These are phyloP conservation scores for Quercus parvula DNA, from an alignment of 306 rosid genomes.

Conservation along the genomic window DNA sequence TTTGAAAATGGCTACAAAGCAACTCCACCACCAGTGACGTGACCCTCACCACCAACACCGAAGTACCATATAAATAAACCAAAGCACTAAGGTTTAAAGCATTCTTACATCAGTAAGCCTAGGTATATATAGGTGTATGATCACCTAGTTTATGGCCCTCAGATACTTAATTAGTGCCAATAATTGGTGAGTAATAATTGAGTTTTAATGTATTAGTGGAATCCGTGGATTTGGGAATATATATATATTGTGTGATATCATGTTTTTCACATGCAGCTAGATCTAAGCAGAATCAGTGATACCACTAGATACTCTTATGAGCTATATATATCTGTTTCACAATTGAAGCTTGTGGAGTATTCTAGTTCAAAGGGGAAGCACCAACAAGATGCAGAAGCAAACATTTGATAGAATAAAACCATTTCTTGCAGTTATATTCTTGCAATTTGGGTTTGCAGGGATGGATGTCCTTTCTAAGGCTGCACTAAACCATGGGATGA, in stretches of 20 bases:
- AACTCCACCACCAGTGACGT: conserved; percentile 24
- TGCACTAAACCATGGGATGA: conserved; percentile 87
- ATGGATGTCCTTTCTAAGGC: conserved; percentile 85
- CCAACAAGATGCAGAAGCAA: conserved; percentile 29
- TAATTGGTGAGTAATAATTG: conserved; percentile 16
- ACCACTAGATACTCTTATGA: not conserved
- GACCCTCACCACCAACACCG: conserved; percentile 32
- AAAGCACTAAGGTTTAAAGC: conserved; percentile 17
- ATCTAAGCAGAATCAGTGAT: conserved; percentile 14
- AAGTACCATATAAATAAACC: conserved; percentile 39
- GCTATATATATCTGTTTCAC: not conserved
- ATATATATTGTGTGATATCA: not conserved
- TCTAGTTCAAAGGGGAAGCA: not conserved
- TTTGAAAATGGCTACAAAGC: conserved; percentile 23
- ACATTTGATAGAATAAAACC: conserved; percentile 52
- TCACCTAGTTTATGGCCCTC: too few relatives aligned
- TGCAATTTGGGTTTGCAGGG: conserved; percentile 76
- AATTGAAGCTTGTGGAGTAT: conserved; percentile 12
- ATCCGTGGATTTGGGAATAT: not conserved
- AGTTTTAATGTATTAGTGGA: conserved; percentile 17
- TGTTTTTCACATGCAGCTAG: not conserved
- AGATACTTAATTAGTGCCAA: not conserved
- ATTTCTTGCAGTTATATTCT: conserved; percentile 55
- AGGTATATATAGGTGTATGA: too few relatives aligned
- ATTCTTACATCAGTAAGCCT: too few relatives aligned